Evolutionary conservation across 2,329 filamentous ascomycete genomes (phyloP).

Genomic region (Fusarium incarnatum): DNA sequence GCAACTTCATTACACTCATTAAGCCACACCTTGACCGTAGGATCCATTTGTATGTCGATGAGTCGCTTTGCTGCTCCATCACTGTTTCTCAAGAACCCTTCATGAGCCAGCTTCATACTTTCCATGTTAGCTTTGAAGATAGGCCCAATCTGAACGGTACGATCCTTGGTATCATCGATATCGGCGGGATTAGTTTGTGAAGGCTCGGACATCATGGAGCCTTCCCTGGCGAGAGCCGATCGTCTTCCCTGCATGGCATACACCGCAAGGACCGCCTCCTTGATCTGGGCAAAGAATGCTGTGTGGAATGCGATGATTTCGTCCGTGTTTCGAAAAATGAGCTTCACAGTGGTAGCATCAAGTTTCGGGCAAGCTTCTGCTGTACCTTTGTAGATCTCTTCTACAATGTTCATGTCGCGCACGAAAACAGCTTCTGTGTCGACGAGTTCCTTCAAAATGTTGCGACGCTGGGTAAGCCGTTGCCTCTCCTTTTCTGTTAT

Average conservation of each 20-base stretch:
- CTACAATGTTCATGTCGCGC: slow-evolving; percentile 95
- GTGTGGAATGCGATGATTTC: slow-evolving; percentile 91
- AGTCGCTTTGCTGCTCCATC: slow-evolving; percentile 71
- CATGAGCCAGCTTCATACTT: slow-evolving; percentile 70
- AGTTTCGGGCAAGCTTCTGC: slow-evolving; percentile 84
- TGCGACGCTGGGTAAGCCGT: slow-evolving; percentile 81
- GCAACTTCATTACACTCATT: slow-evolving; percentile 93
- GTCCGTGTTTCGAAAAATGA: slow-evolving; percentile 92
- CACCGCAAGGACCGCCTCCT: slow-evolving; percentile 80
- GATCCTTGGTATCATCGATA: slow-evolving; percentile 64
- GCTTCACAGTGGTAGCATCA: slow-evolving; percentile 84
- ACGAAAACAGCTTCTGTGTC: slow-evolving; percentile 94
- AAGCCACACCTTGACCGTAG: slow-evolving; percentile 83
- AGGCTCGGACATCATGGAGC: slow-evolving; percentile 56
- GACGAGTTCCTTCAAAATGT: slow-evolving; percentile 90
- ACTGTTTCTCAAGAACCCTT: slow-evolving; percentile 72
- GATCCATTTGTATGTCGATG: slow-evolving; percentile 71
- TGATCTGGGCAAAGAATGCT: slow-evolving; percentile 81
- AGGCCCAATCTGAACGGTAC: slow-evolving; percentile 64
- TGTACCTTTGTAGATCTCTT: slow-evolving; percentile 97
- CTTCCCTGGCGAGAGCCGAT: slow-evolving; percentile 56
- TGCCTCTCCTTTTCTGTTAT: slow-evolving; percentile 69
- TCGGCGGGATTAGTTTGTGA: slow-evolving; percentile 55
- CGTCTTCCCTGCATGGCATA: slow-evolving; percentile 73
- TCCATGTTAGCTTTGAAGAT: slow-evolving; percentile 69